Base-by-base conservation (phyloP, 1,284 basidiomycete genomes). In the Ganoderma multipileum region DNA sequence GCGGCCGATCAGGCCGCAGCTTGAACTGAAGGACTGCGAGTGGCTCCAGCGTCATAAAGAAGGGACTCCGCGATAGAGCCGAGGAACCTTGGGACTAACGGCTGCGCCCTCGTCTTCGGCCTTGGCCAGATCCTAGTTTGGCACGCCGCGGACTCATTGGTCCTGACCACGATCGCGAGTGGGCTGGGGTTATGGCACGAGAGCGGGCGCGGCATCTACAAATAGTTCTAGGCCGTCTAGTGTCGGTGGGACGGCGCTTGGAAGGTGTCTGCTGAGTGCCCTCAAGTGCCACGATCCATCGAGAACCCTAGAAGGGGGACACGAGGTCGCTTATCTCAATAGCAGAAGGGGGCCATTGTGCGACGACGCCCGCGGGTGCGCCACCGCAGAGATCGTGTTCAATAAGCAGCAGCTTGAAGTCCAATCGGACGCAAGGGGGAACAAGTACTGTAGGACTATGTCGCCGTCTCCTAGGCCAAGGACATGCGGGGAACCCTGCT, bases 281-380 rank as follows among this genome's bases (percentile, higher is more conserved):
- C 4, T 23, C 11, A n/a, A 8, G 5, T 38, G 36, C 38, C 58
- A 41, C 38, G 58, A 26, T 16, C 58, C 23, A 26, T 60, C 16
- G 62, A 55, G 65, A 44, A 57, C 54, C 23, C 41, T 50, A 33
- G 57, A 64, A 50, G 62, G 66, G 54, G 57, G 26, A 33, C 69
- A 70, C 69, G 69, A 70, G 69, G 69, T 66, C 41, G 61, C 65
- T 70, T 70, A 70, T 70, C 69, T 70, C 63, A 65, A 70, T 70
- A 60, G 39, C 30, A 67, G 69, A 70, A 70, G 61, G 16, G 20
- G 23, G 38, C 16, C 38, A 59, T 41, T 57, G 62, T 59, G 68
- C 55, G 33, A 58, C 26, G 36, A 61, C 63, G 39, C 55, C 39
- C 61, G 68, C 47, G 26, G 8, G 23, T 54, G 61, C 61, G 61